Base-by-base conservation (phyloP, 2,329 filamentous ascomycete genomes). In the Trematosphaeria pertusa region DNA sequence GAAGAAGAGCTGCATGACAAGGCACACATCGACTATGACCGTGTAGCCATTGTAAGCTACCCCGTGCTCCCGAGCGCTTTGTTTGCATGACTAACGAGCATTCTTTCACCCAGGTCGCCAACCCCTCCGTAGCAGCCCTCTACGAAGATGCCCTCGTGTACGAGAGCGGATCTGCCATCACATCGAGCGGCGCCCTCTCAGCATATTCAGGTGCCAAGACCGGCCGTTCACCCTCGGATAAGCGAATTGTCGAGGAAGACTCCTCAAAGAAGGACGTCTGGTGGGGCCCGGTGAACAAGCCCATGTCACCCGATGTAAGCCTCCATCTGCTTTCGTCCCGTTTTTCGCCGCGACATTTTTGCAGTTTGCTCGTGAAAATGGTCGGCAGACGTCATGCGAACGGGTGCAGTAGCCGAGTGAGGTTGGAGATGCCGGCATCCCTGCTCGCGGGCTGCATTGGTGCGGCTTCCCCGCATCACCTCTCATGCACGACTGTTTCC, bases 201-300 rank as follows among this genome's bases (percentile, higher is more conserved):
- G 94, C 94, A 70, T 99, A 97, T 83, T 97, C 94, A 36, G 94
- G 94, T 67, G 89, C 91, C 67, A 99, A 99, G 85, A 99, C 94
- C 53, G 94, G 94, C 54, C 91, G 94, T 59, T 99, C 94, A 53
- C 94, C 94, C 18, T 87, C 90, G 45, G 94, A 99, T 79, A 99
- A 99, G 87, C 88, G 94, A 74, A 89, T 99, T 71, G 94, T 99
- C 71, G 86, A 95, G 79, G 94, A 99, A 76, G 80, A 87, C 50
- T 81, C 85, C 54, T 97, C 94, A 58, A 87, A 96, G 75, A 87
- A 94, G 46, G 86, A 99, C 52, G 84, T 99, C 69, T 99, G 94
- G 94, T 97, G 94, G 94, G 94, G 94, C 69, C 93, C 94, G 46
- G 94, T 99, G 63, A 99, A 99, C 84, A 97, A 97, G 85, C 89